Base-by-base conservation (phyloP, 805 yeast species). In the Pichia heedii region DNA sequence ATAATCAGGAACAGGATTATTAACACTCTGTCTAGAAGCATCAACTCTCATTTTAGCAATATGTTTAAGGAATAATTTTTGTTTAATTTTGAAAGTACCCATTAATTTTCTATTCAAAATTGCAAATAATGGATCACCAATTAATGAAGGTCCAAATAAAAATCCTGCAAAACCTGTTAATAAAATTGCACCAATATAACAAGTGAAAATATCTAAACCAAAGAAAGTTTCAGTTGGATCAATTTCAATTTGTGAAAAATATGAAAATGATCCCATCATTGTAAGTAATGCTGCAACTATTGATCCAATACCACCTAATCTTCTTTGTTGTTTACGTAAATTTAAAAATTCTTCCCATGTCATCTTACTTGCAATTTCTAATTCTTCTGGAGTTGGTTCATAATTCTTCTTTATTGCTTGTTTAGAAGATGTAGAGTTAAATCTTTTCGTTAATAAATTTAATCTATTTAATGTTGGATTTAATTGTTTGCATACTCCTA, bases 1-100 rank as follows among this genome's bases (percentile, higher is more conserved):
- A 66, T 88, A 93, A 64, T 93, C 98, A n/a, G 97, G 96, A 38
- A 93, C 95, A 13, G 97, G 97, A 65, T 90, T 93, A 43, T 84
- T 74, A 65, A 88, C 82, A 56, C 88, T 78, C 66, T 89, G 96
- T 44, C 84, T 78, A 18, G 89, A 75, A 19, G 98, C 96, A 67
- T 93, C 95, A 26, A 89, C 97, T 56, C 98, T 74, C 64, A 87
- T 83, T 45, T 70, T 70, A 53, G 75, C 77, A 50, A 93, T 74
- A 57, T 78, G 90, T 51, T 74, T 74, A 60, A 90, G 69, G 54
- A 90, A 93, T 33, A 73, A 69, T 51, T 79, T 74, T 58, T 90
- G 88, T 66, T 84, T 89, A 40, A 61, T 52, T 46, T 67, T 68
- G 61, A 73, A 84, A 18, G 66, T 65, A 2, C 58, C 44, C 54